Percentiles rank a stretch among this genome's conserved stretches.
phyloP scores from a whole-genome alignment of 1,139 yeast species.

The Candida pseudocylindracea region DNA sequence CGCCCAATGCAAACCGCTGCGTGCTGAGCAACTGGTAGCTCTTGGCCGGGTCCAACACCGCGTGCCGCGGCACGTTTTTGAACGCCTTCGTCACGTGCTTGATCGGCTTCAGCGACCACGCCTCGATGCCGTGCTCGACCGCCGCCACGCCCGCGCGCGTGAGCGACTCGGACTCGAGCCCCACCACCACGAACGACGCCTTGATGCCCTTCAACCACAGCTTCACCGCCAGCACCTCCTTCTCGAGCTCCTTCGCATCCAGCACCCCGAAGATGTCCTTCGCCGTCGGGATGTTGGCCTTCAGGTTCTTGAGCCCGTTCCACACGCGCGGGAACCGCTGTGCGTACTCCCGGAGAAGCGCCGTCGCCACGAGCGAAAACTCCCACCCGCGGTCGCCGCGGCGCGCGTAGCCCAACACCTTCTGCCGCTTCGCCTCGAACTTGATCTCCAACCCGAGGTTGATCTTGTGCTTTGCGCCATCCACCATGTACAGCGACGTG shows the following conservation, averaged over 20 bases:
- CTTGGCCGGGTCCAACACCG: slow-evolving; percentile 54
- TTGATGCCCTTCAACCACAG: slow-evolving; percentile 40
- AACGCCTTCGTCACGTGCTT: slow-evolving; percentile 30
- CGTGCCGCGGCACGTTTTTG: slow-evolving; percentile 70
- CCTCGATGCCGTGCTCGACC: slow-evolving; percentile 42
- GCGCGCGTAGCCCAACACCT: slow-evolving; percentile 74
- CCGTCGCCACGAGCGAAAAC: slow-evolving; percentile 54
- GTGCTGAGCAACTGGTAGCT: slow-evolving; percentile 52
- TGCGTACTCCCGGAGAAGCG: slow-evolving; percentile 39
- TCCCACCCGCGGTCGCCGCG: slow-evolving; percentile 61
- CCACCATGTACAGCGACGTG: slow-evolving; percentile 48
- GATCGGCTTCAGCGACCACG: slow-evolving; percentile 18
- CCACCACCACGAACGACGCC: slow-evolving; percentile 33
- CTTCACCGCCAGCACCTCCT: slow-evolving; percentile 16
- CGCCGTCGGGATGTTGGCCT: slow-evolving; percentile 1
- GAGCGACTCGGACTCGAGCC: slow-evolving; percentile 62
- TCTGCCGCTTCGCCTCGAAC: slow-evolving; percentile 56
- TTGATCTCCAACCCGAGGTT: slow-evolving; percentile 76
- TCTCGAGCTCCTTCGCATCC: slow-evolving; percentile 9
- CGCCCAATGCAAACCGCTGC: slow-evolving; percentile 73
- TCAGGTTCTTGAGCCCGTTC: slow-evolving; percentile 10
- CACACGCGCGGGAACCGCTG: slow-evolving; percentile 41
- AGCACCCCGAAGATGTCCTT: slow-evolving; percentile 10
- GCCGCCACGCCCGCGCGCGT: slow-evolving; percentile 42
- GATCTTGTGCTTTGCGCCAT: slow-evolving; percentile 15